Conservation (phyloP, 2,329 filamentous ascomycete species). For the Xylariaceae sp. region DNA sequence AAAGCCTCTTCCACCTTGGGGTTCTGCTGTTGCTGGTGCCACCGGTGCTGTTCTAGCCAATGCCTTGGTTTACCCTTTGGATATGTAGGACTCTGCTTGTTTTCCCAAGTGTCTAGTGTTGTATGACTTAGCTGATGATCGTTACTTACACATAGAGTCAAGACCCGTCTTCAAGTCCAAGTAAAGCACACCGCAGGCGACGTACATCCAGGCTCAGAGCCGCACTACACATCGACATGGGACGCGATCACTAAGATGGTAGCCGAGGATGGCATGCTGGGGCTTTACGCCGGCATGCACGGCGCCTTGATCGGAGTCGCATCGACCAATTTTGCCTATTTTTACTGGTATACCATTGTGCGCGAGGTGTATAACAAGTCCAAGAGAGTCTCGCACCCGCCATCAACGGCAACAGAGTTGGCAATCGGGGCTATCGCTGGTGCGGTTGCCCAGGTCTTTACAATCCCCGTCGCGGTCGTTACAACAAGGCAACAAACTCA, state of each 20-base stretch:
- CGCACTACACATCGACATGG: constrained; percentile 81
- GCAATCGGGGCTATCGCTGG: constrained; percentile 82
- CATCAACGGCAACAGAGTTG: constrained; percentile 78
- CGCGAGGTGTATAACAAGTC: constrained; percentile 72
- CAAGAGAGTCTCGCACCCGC: constrained; percentile 47
- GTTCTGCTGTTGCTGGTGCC: constrained; percentile 84
- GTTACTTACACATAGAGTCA: constrained; percentile 59
- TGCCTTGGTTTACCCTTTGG: constrained; percentile 89
- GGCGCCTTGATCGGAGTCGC: constrained; percentile 87
- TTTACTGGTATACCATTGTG: constrained; percentile 96
- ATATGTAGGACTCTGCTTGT: constrained; percentile 65
- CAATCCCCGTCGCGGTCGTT: constrained; percentile 91
- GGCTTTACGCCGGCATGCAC: constrained; percentile 84
- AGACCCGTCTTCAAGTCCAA: constrained; percentile 94
- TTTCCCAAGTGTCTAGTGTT: background rate
- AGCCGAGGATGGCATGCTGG: constrained; percentile 71
- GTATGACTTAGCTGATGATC: constrained; percentile 11
- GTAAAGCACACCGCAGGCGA: constrained; percentile 60
- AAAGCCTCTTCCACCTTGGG: constrained; percentile 85
- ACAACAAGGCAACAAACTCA: constrained; percentile 97
- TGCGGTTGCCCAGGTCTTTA: constrained; percentile 89
- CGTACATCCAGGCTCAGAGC: constrained; percentile 44
- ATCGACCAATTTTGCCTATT: constrained; percentile 98
- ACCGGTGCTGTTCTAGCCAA: constrained; percentile 93
- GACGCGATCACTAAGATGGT: constrained; percentile 86